Conservation (phyloP, 2,329 filamentous ascomycete species). For the Thermoascus crustaceus region DNA sequence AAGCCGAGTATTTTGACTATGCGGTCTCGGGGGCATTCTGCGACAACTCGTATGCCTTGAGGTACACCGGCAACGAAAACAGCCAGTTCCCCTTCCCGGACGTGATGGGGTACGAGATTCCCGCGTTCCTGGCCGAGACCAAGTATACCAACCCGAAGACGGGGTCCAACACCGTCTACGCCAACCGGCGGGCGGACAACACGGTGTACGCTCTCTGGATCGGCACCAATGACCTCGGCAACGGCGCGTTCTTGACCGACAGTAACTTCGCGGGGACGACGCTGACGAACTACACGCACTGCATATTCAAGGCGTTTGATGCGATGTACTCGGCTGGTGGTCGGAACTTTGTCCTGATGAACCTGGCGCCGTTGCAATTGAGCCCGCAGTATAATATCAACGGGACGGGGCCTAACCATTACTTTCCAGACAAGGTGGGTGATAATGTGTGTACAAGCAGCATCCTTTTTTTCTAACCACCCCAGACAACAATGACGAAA, state of each 20-base stretch:
- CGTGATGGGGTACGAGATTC: constrained; percentile 54
- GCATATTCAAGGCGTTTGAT: constrained; percentile 57
- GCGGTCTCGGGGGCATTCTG: constrained; percentile 66
- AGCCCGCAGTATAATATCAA: constrained; percentile 56
- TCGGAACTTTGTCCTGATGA: constrained; percentile 64
- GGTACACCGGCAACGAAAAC: constrained; percentile 45
- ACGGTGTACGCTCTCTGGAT: constrained; percentile 74
- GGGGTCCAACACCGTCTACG: constrained; percentile 15
- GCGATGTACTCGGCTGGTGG: constrained; percentile 57
- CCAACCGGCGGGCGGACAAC: constrained; percentile 43
- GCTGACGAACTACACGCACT: constrained; percentile 58
- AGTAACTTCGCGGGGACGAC: constrained; percentile 52
- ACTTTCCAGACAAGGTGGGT: constrained; percentile 43
- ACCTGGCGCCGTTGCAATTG: constrained; percentile 59
- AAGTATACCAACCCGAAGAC: constrained; percentile 10
- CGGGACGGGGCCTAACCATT: constrained; percentile 36
- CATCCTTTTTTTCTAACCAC: no score
- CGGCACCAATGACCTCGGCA: constrained; percentile 70
- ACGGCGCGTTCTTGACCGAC: constrained; percentile 57
- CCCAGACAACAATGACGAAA: no score
- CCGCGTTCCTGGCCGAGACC: constrained; percentile 27
- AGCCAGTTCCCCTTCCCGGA: constrained; percentile 55
- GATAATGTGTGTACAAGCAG: no score
- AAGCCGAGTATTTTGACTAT: constrained; percentile 52
- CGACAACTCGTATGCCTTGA: constrained; percentile 58